phyloP scores from a whole-genome alignment of 768 basidiomycete species.

The Russula dissimulans region DNA sequence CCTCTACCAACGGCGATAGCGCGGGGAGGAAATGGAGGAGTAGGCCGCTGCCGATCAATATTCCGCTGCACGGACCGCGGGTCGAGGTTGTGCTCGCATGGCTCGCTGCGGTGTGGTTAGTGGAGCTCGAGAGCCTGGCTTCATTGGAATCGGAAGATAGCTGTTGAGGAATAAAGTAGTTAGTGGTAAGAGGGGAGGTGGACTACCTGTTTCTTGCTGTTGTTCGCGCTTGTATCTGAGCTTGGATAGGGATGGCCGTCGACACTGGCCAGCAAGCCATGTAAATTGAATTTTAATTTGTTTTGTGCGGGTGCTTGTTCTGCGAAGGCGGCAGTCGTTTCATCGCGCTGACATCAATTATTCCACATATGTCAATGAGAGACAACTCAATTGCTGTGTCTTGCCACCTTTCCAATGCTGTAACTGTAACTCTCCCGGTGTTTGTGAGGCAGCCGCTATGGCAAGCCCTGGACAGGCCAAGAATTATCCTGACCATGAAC shows the following conservation, averaged over 20 bases:
- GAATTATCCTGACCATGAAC: too few species aligned
- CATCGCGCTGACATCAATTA: too few species aligned
- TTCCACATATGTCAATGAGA: too few species aligned
- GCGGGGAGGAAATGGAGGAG: conserved; percentile 32
- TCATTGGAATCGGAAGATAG: not conserved
- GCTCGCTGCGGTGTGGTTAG: conserved; percentile 73
- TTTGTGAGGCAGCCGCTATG: too few species aligned
- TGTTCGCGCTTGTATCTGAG: not conserved
- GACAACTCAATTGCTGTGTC: too few species aligned
- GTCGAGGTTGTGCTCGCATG: conserved; percentile 82
- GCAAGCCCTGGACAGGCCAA: too few species aligned
- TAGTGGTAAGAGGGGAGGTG: too few species aligned
- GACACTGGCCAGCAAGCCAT: not conserved
- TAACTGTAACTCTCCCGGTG: too few species aligned
- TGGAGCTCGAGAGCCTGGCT: conserved; percentile 48
- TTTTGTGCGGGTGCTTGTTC: too few species aligned
- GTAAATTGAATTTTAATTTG: not conserved
- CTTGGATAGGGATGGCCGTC: not conserved
- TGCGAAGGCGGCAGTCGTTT: too few species aligned
- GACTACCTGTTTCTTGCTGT: too few species aligned
- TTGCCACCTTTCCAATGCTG: too few species aligned
- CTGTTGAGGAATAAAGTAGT: not conserved
- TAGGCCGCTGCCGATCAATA: conserved; percentile 61
- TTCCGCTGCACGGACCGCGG: conserved; percentile 76
- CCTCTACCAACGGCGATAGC: conserved; percentile 24